These are phyloP conservation scores for Podospora pseudopauciseta DNA, from an alignment of 495 filamentous ascomycete genomes.

Conservation along the genomic window DNA sequence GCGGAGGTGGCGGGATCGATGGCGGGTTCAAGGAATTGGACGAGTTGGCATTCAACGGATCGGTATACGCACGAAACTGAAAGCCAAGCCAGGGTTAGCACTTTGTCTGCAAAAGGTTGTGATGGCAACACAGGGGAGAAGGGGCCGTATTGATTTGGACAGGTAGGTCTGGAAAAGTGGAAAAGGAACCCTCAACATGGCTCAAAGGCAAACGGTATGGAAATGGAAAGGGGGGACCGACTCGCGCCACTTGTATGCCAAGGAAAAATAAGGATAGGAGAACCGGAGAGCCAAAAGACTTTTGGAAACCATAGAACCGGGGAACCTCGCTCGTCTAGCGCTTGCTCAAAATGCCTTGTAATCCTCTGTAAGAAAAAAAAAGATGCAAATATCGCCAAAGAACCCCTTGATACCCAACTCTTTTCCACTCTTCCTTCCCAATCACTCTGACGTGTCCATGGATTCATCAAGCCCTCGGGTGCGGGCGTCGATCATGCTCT, in stretches of 20 bases:
- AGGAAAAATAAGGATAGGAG: neutral
- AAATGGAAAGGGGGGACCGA: slow-evolving; percentile 9
- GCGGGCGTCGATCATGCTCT: neutral
- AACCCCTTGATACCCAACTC: neutral
- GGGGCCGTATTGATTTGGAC: neutral
- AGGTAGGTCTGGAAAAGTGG: neutral
- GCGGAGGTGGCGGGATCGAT: slow-evolving; percentile 49
- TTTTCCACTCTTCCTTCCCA: neutral
- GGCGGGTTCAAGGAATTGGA: slow-evolving; percentile 46
- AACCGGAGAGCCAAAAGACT: neutral
- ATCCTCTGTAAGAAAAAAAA: neutral
- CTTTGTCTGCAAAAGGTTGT: neutral
- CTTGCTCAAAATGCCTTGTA: neutral
- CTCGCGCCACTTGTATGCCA: neutral
- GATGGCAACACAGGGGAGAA: neutral
- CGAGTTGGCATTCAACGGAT: slow-evolving; percentile 41
- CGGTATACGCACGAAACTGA: slow-evolving; percentile 51
- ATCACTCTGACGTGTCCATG: neutral
- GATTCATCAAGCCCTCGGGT: neutral
- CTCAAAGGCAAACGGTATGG: neutral
- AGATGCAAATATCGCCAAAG: neutral
- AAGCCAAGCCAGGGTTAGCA: neutral
- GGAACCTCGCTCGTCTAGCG: slow-evolving; percentile 1
- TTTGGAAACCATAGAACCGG: slow-evolving; percentile 13
- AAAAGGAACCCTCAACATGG: slow-evolving; percentile 18